Percentiles rank a stretch among this genome's conserved stretches.
Conservation (phyloP, 2,329 filamentous ascomycete species). For the Daldinia sp. region DNA sequence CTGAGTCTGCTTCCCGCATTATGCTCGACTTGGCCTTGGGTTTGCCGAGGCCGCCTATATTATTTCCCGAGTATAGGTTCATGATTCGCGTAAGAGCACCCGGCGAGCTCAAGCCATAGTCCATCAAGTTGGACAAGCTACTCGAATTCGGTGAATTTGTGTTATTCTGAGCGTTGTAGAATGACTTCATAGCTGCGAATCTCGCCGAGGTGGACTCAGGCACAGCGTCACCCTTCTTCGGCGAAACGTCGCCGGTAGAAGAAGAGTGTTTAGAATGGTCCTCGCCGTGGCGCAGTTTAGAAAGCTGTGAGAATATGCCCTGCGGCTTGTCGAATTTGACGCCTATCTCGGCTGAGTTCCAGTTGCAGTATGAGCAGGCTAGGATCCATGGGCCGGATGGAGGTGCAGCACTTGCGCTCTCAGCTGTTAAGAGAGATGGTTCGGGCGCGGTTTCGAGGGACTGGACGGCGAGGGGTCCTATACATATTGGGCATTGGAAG, state of each 20-base stretch:
- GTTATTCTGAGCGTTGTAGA: slow-evolving; percentile 84
- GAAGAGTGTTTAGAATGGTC: slow-evolving; percentile 50
- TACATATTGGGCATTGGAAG: slow-evolving; percentile 93
- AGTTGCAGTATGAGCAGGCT: slow-evolving; percentile 90
- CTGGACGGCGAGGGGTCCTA: slow-evolving; percentile 81
- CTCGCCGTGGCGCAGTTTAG: slow-evolving; percentile 75
- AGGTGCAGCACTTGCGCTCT: slow-evolving; percentile 54
- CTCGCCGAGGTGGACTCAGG: slow-evolving; percentile 61
- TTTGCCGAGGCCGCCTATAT: slow-evolving; percentile 67
- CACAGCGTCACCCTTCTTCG: slow-evolving; percentile 67
- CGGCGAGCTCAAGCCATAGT: slow-evolving; percentile 78
- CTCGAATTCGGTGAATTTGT: slow-evolving; percentile 61
- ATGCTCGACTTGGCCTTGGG: slow-evolving; percentile 74
- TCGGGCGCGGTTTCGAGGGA: slow-evolving; percentile 71
- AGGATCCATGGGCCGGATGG: slow-evolving; percentile 75
- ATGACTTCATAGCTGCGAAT: slow-evolving; percentile 79
- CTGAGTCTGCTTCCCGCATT: slow-evolving; percentile 82
- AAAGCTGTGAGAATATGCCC: slow-evolving; percentile 84
- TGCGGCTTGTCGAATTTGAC: slow-evolving; percentile 91
- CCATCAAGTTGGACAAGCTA: slow-evolving; percentile 60
- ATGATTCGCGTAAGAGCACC: slow-evolving; percentile 88
- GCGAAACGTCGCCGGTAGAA: slow-evolving; percentile 42
- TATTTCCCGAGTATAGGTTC: slow-evolving; percentile 83
- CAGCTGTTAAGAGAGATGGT: slow-evolving; percentile 59
- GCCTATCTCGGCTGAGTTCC: slow-evolving; percentile 89